Evolutionary conservation across 2,329 filamentous ascomycete genomes (phyloP), one percentile per base, ranked within the genome.

Genomic region (Neonectria punicea): DNA sequence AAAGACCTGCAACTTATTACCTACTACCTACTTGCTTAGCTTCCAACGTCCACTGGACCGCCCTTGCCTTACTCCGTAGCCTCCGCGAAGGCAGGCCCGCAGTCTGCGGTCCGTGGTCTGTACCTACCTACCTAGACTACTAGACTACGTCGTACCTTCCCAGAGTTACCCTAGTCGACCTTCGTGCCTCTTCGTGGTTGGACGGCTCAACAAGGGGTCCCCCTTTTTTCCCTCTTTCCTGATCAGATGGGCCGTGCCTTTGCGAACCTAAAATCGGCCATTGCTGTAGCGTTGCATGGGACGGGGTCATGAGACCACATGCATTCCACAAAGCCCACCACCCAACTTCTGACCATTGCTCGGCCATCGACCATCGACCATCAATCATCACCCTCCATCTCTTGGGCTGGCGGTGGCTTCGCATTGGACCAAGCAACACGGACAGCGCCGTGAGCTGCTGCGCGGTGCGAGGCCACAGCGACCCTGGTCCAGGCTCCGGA

Each of bases 291-390:
- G 72, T 72, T 67, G 69, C 72, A 74, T 73, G 56, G 53, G 69
- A 63, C 70, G 65, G 62, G 72, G 72, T 74, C 72, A 72, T 73
- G 74, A 74, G 72, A 74, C 72, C 72, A 70, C 64, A 57, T 74
- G 71, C 69, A 74, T 74, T 73, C 72, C 69, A 66, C 63, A 66
- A 63, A 70, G 66, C 34, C 34, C 34, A 36, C 34, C 34, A 36
- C 39, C 39, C 67, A 67, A 73, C 68, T 68, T 68, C 65, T 66
- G 59, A 56, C 64, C 67, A 58, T 70, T 61, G 53, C 49, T 51
- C 30, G 39, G 11, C 39, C 39, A 20, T 43, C 39, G 39, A 43
- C 39, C 39, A 20, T 43, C 39, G 39, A 20, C 39, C 39, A 20
- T 43, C 39, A 43, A 43, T 43, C n/a, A 43, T 43, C 39, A 11